Conservation (phyloP, 1,284 basidiomycete genomes). For the Pterula multifida region DNA sequence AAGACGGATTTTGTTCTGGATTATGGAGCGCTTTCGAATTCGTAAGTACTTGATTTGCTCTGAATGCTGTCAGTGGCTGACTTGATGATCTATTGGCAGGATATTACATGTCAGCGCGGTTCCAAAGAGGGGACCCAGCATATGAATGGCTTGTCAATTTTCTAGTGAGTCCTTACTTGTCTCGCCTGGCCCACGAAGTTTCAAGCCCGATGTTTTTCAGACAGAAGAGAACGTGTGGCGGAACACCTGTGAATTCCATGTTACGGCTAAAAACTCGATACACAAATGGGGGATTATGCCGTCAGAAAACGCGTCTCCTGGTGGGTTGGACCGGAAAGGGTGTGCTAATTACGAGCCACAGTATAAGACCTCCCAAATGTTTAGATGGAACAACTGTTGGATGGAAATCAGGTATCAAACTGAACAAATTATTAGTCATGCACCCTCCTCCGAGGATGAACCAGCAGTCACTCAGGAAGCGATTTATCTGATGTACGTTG, state of each 20-base stretch:
- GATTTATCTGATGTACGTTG: background rate
- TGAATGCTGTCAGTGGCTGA: background rate
- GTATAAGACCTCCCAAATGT: background rate
- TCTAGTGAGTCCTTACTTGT: background rate
- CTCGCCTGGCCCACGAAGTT: background rate
- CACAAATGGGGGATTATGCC: background rate
- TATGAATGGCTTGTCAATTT: conserved; percentile 1
- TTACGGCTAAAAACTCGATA: background rate
- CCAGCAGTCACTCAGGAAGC: background rate
- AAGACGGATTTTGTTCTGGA: background rate
- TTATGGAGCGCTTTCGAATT: background rate
- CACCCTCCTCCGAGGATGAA: background rate
- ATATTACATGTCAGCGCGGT: background rate
- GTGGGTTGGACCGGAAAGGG: background rate
- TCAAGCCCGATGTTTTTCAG: too few relatives aligned
- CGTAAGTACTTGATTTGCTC: background rate
- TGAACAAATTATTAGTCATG: background rate
- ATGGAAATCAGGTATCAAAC: background rate
- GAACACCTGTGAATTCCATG: background rate
- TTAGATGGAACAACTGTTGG: background rate
- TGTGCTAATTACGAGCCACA: background rate
- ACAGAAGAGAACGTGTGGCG: background rate
- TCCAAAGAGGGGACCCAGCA: background rate
- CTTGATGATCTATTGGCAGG: background rate
- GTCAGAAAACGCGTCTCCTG: background rate